Base-by-base conservation (phyloP, 441 rosid species). In the Omphalea diandra region DNA sequence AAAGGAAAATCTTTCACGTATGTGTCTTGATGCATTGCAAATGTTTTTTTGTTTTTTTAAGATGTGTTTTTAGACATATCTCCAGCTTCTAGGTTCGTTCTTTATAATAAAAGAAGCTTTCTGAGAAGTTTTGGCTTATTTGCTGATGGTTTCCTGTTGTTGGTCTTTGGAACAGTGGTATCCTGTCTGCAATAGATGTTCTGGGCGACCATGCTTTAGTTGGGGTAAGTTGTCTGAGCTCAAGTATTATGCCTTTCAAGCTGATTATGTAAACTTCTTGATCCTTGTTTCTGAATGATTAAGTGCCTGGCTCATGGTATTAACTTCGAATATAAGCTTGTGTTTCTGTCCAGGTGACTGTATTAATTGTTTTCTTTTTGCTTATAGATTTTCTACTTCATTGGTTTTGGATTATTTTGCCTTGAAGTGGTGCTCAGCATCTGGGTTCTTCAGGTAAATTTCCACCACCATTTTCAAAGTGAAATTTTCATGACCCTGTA, bases 1-100 rank as follows among this genome's bases (percentile, higher is more conserved):
- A 87, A 81, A 77, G 98, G 97, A 61, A 90, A 95, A 77, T 92
- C 98, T 78, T 83, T 95, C 40, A 76, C 98, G 97, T 94, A 89
- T 58, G 91, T 78, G 58, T 47, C 53, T 40, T 55, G 36, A 72
- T 56, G 40, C 26, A 4, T 64, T 35, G 63, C 11, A 6, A 44
- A 59, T 65, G 46, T 63, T 63, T 52, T 56, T n/a, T 14, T 33
- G 15, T 70, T 18, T n/a, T n/a, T n/a, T 38, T 49, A 36, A 20
- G 27, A 12, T 35, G 63, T 15, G 36, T 49, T 53, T 53, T 63
- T 3, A 22, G 14, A 53, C 29, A 50, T 26, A 33, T 32, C 5
- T 60, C 58, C 52, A 68, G 76, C 43, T 64, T 20, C 26, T n/a
- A 31, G 9, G 20, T 7, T 11, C 24, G n/a, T 31, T 12, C 9